Percentiles rank a stretch among this genome's conserved stretches.
Conservation (phyloP, 2,329 filamentous ascomycete genomes). For the Aspergillus pseudonomiae region DNA sequence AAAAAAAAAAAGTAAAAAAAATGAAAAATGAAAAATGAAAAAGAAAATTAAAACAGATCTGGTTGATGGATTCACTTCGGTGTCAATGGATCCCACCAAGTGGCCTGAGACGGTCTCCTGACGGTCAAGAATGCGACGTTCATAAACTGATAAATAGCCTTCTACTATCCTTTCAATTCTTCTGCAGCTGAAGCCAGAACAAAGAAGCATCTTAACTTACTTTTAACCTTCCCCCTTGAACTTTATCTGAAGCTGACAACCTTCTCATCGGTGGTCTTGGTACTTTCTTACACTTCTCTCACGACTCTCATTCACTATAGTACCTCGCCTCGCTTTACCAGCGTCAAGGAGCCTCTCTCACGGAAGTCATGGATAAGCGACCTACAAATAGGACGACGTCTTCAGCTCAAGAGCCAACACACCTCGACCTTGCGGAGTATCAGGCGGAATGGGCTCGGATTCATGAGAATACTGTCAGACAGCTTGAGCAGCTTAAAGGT, state of each 20-base stretch:
- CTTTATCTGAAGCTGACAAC: background rate
- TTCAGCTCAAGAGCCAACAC: background rate
- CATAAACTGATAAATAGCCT: background rate
- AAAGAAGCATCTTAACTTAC: background rate
- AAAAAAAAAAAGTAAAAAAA: background rate
- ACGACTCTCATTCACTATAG: background rate
- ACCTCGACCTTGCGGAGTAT: background rate
- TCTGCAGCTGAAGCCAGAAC: background rate
- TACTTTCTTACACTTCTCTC: background rate
- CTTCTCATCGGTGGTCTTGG: background rate
- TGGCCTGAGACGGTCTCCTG: slow-evolving; percentile 6
- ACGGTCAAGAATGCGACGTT: background rate
- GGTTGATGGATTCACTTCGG: background rate
- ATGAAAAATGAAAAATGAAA: background rate
- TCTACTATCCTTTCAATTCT: background rate
- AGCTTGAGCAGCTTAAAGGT: background rate
- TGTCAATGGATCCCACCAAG: background rate
- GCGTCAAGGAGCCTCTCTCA: no score
- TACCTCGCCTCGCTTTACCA: background rate
- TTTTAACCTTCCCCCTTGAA: background rate
- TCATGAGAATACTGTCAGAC: background rate
- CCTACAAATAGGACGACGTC: background rate
- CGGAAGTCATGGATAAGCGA: background rate
- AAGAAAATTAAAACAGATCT: background rate
- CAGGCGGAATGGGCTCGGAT: background rate